phyloP scores from a whole-genome alignment of 139 green algal species.

The Trebouxia sp. region DNA sequence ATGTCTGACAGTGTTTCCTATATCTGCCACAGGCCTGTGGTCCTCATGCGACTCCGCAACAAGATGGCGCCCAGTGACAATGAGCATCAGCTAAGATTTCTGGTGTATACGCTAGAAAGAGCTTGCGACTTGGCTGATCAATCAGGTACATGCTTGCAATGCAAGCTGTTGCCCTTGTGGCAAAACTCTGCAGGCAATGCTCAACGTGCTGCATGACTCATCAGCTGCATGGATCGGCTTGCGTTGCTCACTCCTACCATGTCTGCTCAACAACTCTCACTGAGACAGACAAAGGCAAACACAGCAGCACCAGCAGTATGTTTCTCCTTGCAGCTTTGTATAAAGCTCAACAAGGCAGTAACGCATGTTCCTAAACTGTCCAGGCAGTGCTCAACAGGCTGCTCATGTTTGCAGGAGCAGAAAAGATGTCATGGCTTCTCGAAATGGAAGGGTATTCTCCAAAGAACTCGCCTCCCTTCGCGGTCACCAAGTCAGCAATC shows the following conservation, averaged over 20 bases:
- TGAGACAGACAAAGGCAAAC: neutral
- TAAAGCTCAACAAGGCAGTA: too few relatives aligned
- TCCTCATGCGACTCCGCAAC: neutral
- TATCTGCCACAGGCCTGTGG: neutral
- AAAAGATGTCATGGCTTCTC: slow-evolving; percentile 79
- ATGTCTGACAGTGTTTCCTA: neutral
- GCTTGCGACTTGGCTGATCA: slow-evolving; percentile 61
- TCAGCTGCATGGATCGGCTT: neutral
- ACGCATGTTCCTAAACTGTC: too few relatives aligned
- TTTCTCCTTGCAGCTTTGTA: too few relatives aligned
- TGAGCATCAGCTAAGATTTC: slow-evolving; percentile 63
- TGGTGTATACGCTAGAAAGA: slow-evolving; percentile 81
- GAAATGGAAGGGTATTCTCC: slow-evolving; percentile 32
- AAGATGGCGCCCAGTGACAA: slow-evolving; percentile 17
- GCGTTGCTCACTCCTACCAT: neutral
- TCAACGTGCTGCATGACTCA: neutral
- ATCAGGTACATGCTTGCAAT: slow-evolving; percentile 28
- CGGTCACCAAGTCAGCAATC: slow-evolving; percentile 39
- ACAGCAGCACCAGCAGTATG: neutral
- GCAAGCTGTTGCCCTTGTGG: neutral
- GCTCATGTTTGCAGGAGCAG: slow-evolving; percentile 59
- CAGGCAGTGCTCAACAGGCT: too few relatives aligned
- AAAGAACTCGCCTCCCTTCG: slow-evolving; percentile 68
- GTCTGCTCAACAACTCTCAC: neutral
- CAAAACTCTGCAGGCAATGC: neutral